These are phyloP conservation scores for Aspergillus awamori DNA, from an alignment of 2,329 filamentous ascomycete genomes.

Conservation along the genomic window DNA sequence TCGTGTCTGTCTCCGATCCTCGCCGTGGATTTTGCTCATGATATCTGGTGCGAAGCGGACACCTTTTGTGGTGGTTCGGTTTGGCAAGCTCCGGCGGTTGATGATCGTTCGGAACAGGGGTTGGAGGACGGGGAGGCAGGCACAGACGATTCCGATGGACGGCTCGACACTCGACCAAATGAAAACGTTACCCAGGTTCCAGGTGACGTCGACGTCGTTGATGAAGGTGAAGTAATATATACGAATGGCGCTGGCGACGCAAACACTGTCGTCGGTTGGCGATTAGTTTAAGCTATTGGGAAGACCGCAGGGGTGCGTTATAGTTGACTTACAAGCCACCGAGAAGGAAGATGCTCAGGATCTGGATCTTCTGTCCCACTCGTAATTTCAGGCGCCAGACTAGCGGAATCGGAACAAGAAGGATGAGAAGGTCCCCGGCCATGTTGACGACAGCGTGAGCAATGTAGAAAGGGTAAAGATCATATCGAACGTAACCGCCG, in stretches of 20 bases:
- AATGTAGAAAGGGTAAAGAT: slow-evolving; percentile 23
- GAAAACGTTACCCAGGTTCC: slow-evolving; percentile 23
- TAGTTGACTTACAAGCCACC: slow-evolving; percentile 23
- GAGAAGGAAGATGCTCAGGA: slow-evolving; percentile 23
- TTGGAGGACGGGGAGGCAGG: slow-evolving; percentile 24
- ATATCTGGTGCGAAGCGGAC: slow-evolving; percentile 4
- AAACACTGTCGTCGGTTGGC: slow-evolving; percentile 15
- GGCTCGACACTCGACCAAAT: slow-evolving; percentile 29
- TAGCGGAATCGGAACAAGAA: slow-evolving; percentile 21
- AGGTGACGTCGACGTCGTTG: slow-evolving; percentile 21
- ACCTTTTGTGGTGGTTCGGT: neutral
- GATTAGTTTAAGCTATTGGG: neutral
- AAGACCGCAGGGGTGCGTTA: neutral
- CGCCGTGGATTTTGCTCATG: slow-evolving; percentile 5
- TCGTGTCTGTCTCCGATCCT: neutral
- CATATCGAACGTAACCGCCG: slow-evolving; percentile 13
- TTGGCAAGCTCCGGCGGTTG: neutral
- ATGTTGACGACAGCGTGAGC: slow-evolving; percentile 22
- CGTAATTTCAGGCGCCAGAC: slow-evolving; percentile 24
- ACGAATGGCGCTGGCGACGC: slow-evolving; percentile 23
- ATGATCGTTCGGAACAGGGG: slow-evolving; percentile 17
- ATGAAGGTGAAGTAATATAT: slow-evolving; percentile 22
- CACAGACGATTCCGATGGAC: slow-evolving; percentile 27
- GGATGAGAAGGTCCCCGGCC: slow-evolving; percentile 22
- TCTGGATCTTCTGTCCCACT: slow-evolving; percentile 13